phyloP scores from a whole-genome alignment of 2,329 filamentous ascomycete genomes.

The Periglandula ipomoeae region DNA sequence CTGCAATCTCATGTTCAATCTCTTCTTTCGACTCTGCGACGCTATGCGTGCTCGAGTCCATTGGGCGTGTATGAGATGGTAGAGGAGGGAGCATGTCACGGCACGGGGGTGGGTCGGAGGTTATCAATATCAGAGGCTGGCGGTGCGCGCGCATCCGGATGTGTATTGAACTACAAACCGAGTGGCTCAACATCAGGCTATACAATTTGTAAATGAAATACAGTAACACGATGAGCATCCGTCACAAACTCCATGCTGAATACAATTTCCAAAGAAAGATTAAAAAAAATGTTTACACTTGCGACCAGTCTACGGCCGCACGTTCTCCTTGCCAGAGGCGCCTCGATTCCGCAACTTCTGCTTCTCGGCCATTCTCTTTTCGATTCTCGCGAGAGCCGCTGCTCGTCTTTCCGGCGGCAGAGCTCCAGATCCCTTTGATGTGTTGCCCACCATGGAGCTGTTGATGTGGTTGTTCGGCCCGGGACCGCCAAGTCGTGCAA shows the following conservation, averaged over 20 bases:
- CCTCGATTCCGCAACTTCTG: conserved; percentile 23
- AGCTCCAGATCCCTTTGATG: conserved; percentile 31
- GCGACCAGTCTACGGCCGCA: conserved; percentile 23
- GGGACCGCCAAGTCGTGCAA: conserved; percentile 34
- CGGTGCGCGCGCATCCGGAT: neutral
- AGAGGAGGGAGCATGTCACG: neutral
- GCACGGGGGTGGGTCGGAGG: neutral
- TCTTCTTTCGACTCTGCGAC: conserved; percentile 19
- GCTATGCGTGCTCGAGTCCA: conserved; percentile 16
- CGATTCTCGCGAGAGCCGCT: conserved; percentile 45
- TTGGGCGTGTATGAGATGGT: conserved; percentile 12
- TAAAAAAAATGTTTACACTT: neutral
- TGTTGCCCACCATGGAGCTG: conserved; percentile 25
- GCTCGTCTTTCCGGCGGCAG: conserved; percentile 42
- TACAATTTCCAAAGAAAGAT: neutral
- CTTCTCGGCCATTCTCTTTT: conserved; percentile 44
- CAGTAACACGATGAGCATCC: neutral
- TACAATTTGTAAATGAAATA: neutral
- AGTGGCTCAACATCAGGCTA: neutral
- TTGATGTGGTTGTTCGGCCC: conserved; percentile 19
- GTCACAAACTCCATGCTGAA: conserved; percentile 16
- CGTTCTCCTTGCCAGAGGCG: conserved; percentile 42
- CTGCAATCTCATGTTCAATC: conserved; percentile 46
- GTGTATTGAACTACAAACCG: neutral
- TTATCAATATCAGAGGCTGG: neutral